Base-by-base conservation (phyloP, 345 rosid genomes). In the Mallotus nudiflorus region DNA sequence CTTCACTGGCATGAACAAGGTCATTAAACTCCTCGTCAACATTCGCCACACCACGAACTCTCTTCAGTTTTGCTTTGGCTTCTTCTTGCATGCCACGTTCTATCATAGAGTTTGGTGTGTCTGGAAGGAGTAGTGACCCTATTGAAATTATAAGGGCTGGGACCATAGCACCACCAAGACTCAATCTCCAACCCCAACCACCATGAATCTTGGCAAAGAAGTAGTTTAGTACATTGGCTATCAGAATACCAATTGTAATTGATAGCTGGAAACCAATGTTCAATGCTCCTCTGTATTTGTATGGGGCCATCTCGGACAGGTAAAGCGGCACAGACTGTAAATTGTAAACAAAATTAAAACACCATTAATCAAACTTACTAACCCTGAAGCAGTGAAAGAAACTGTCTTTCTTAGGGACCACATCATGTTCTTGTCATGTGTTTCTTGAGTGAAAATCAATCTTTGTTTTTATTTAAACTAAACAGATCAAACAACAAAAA, bases 221-320 rank as follows among this genome's bases (percentile, higher is more conserved):
- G 62, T 87, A 95, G 69, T 92, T 95, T 66, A 89, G 63, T 9
- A 92, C 85, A 62, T 88, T 89, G 73, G 99, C 98, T 6, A 91
- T 70, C 0, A 95, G 85, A 61, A 92, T 95, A 1, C 98, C 99
- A 35, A 92, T 31, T 13, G 99, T 95, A 80, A 95, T 95, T 3
- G 98, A 92, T 16, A 95, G 70, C 49, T 95, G 99, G 77, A 95
- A 95, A 8, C 97, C 97, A 4, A 90, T 90, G 88, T 95, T 95
- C 46, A 95, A 68, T 6, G 96, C 85, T 69, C 98, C 98, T 80
- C 99, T 90, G 84, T 64, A 95, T 78, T 61, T 90, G 94, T 95
- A 92, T 1, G 99, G 99, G 24, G 99, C 96, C 99, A 90, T 91
- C 79, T 95, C 99, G 0, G 99, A 95, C 18, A 95, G 85, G 79